Evolutionary conservation across 1,284 basidiomycete genomes (phyloP).

Genomic region (Microbotryum saponariae): DNA sequence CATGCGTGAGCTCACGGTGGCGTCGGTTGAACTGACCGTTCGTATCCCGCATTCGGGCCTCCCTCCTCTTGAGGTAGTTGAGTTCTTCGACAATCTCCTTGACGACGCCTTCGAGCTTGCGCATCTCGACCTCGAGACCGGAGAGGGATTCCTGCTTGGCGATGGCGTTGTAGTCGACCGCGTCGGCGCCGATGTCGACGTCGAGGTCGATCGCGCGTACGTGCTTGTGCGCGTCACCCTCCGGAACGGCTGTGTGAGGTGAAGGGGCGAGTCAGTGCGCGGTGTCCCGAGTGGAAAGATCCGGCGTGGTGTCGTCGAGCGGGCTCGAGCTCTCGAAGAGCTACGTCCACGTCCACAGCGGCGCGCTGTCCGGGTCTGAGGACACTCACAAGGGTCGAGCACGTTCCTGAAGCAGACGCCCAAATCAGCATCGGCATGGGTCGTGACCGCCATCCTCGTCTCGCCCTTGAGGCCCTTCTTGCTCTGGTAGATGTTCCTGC

Average conservation of each 20-base stretch:
- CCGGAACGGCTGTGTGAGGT: slow-evolving; percentile 45
- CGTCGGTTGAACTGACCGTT: slow-evolving; percentile 60
- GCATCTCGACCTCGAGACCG: slow-evolving; percentile 93
- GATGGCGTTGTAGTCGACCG: slow-evolving; percentile 98
- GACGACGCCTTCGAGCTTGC: slow-evolving; percentile 87
- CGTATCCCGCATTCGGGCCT: slow-evolving; percentile 81
- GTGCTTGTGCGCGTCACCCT: slow-evolving; percentile 48
- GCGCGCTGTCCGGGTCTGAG: neutral
- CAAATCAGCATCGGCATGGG: slow-evolving; percentile 86
- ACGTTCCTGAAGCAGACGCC: slow-evolving; percentile 89
- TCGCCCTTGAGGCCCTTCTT: slow-evolving; percentile 84
- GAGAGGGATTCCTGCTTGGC: slow-evolving; percentile 97
- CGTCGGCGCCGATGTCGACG: slow-evolving; percentile 95
- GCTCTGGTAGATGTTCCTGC: slow-evolving; percentile 82
- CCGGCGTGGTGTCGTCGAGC: neutral
- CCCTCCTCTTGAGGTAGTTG: slow-evolving; percentile 80
- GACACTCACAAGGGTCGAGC: slow-evolving; percentile 58
- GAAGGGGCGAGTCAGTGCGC: neutral
- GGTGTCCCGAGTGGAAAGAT: neutral
- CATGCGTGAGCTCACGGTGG: too few species aligned
- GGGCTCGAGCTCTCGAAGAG: neutral
- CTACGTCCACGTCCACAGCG: neutral
- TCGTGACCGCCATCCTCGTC: slow-evolving; percentile 86
- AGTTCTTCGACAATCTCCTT: slow-evolving; percentile 93
- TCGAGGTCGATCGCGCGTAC: slow-evolving; percentile 78